These are phyloP conservation scores for Trebouxia sp. DNA, from an alignment of 139 green algal species.

Conservation along the genomic window DNA sequence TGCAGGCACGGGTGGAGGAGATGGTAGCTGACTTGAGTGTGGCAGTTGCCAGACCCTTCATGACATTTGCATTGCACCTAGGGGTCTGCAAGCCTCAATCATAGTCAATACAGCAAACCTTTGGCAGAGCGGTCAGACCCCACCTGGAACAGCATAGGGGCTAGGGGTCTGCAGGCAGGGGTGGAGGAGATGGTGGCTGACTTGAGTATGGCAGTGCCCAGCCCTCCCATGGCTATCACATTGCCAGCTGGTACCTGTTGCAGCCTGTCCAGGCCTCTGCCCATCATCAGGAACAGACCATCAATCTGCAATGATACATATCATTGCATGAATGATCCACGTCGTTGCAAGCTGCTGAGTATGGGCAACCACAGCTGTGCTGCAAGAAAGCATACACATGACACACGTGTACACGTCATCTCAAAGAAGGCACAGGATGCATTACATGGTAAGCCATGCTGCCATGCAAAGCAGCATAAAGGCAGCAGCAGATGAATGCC, in stretches of 20 bases:
- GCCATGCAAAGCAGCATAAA: too few species aligned
- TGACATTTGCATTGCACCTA: constrained; percentile 88
- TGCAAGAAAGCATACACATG: too few species aligned
- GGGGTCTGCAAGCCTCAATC: too few species aligned
- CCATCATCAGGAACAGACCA: constrained; percentile 98
- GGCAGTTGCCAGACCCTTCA: constrained; percentile 75
- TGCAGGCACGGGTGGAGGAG: constrained; percentile 59
- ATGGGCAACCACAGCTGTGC: too few species aligned
- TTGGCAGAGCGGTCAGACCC: too few species aligned
- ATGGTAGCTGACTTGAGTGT: constrained; percentile 96
- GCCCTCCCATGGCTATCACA: constrained; percentile 83
- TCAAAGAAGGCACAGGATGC: not conserved
- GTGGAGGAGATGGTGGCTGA: constrained; percentile 85
- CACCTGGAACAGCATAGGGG: constrained; percentile 89
- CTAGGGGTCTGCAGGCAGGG: constrained; percentile 73
- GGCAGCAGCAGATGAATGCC: too few species aligned
- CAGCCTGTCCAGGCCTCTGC: constrained; percentile 73
- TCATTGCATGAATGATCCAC: not conserved
- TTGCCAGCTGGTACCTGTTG: constrained; percentile 86
- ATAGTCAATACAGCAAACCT: too few species aligned
- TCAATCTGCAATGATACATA: constrained; percentile 19
- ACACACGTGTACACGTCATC: not conserved
- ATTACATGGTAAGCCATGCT: too few species aligned
- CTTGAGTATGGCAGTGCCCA: constrained; percentile 89
- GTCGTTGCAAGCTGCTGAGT: too few species aligned